Base-by-base conservation (phyloP, 345 rosid genomes). In the Camelina neglecta region DNA sequence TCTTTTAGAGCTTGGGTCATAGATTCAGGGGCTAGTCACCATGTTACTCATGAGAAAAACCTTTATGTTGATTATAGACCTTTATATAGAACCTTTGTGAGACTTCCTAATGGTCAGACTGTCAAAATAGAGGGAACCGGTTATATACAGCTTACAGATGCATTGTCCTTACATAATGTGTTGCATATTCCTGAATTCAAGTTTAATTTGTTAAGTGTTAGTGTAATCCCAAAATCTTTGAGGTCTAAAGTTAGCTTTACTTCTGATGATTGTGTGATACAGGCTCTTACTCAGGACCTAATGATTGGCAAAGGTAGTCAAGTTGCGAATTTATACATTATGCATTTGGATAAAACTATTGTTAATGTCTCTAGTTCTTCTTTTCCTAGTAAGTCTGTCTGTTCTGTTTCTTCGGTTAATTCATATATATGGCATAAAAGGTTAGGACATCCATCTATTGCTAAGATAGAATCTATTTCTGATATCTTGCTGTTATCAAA, bases 401-500 rank as follows among this genome's bases (percentile, higher is more conserved):
- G n/a, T 11, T 3, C 6, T 31, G 6, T 1, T 1, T 1, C 26
- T 24, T 24, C 26, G 2, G 1, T 29, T 11, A 51, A 42, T 42
- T 7, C 21, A 3, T 3, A 3, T 2, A 2, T 11, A 0, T 62
- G 47, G 47, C 47, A 42, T 42, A 42, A 42, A 0, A 11, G 47
- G 4, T 11, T 11, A 11, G 47, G 47, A 3, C 47, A 42, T 11
- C 47, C 47, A 0, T 42, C 47, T 11, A 1, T 11, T 1, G 13
- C 6, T 42, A 42, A 42, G 13, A 42, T 42, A 3, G 15, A 42
- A 0, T 3, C 47, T 0, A 1, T 42, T 4, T 42, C 15, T 42
- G 45, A 41, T 3, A 0, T 11, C 0, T 1, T 41, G 0, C 0
- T 11, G 0, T 11, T 41, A 11, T 24, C 26, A 0, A 24, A 24